Evolutionary conservation across 192 early-diverging fungal species (phyloP).

Genomic region (Backusella tuberculispora): DNA sequence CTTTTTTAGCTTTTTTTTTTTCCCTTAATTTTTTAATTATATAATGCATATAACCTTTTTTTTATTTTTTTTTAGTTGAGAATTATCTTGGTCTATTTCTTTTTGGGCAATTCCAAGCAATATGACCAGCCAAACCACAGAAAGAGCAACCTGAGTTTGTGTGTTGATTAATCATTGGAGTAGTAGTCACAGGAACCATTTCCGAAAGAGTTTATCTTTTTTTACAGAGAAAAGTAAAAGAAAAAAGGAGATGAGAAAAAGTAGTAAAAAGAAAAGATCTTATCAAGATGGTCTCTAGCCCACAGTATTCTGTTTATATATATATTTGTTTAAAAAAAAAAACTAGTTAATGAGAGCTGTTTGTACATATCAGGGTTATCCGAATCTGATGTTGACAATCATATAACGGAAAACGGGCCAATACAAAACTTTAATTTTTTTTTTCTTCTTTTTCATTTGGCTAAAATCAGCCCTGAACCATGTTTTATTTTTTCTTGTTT

Average conservation of each 20-base stretch:
- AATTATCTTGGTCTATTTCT: slow-evolving; percentile 32
- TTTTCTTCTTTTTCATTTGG: neutral
- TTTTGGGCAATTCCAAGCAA: slow-evolving; percentile 41
- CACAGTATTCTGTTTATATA: slow-evolving; percentile 11
- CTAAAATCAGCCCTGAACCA: neutral
- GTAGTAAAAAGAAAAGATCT: slow-evolving; percentile 5
- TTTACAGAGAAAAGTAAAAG: neutral
- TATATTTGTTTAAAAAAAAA: too few relatives aligned
- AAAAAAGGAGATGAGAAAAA: slow-evolving; percentile 9
- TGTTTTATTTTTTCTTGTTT: neutral
- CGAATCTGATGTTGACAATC: neutral
- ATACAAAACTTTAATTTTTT: neutral
- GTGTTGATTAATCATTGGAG: neutral
- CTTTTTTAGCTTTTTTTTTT: too few relatives aligned
- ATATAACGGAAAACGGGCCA: neutral
- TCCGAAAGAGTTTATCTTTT: neutral
- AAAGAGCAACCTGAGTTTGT: slow-evolving; percentile 26
- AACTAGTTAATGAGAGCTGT: neutral
- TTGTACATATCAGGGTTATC: neutral
- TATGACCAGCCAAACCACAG: slow-evolving; percentile 28
- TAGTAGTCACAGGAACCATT: neutral
- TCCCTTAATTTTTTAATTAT: too few relatives aligned
- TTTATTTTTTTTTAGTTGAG: neutral
- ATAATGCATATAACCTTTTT: too few relatives aligned
- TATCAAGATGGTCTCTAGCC: slow-evolving; percentile 18